Conservation (phyloP, 768 basidiomycete genomes). For the Porpolomopsis calyptriformis region DNA sequence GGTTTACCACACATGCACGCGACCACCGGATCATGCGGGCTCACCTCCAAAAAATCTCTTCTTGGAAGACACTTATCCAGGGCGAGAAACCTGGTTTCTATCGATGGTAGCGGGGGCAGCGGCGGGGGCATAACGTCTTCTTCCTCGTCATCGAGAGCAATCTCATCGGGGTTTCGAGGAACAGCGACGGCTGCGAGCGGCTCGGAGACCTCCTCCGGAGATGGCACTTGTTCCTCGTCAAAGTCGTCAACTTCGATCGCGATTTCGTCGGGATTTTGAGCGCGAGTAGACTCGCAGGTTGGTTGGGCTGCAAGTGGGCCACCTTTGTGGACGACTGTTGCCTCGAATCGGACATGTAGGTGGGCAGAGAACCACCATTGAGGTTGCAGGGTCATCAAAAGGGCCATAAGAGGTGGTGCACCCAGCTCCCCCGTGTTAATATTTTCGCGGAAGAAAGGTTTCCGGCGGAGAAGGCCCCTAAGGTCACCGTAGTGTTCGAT, state of each 20-base stretch:
- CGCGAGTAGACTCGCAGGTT: constrained; percentile 9
- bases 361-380: constrained; percentile 92
- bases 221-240: constrained; percentile 3
- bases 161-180: constrained; percentile 40
- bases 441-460: constrained; percentile 69
- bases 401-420: constrained; percentile 74
- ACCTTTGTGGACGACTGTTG: constrained; percentile 38
- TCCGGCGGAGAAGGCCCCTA: constrained; percentile 52
- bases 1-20: too few relatives aligned
- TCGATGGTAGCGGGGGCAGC: constrained; percentile 13
- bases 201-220: too few relatives aligned
- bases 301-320: constrained; percentile 13
- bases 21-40: too few relatives aligned
- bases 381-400: constrained; percentile 64
- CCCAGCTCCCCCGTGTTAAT: constrained; percentile 60
- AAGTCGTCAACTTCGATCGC: constrained; percentile 33
- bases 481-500: constrained; percentile 79
- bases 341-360: constrained; percentile 80
- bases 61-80: constrained; percentile 80
- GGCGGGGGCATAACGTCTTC: constrained; percentile 27
- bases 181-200: neutral
- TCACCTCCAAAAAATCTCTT: constrained; percentile 73
- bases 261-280: constrained; percentile 42
- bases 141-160: constrained; percentile 37
- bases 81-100: constrained; percentile 71